Conservation (phyloP, 148 eudicot species). For the Limonium bicolor region DNA sequence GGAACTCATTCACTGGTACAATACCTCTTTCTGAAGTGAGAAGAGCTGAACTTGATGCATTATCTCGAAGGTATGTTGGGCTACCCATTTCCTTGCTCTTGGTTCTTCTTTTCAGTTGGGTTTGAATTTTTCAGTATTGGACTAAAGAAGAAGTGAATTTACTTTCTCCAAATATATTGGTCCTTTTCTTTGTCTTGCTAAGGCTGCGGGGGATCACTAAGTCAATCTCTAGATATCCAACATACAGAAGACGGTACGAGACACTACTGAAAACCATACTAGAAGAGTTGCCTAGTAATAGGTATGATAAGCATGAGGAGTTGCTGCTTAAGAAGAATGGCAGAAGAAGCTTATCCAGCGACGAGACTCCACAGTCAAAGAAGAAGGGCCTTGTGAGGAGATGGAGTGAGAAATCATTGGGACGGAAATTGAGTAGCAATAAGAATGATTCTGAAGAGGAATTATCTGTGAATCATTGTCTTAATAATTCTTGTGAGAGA, state of each 20-base stretch:
- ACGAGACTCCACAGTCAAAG: conserved; percentile 11
- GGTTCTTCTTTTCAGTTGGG: background rate
- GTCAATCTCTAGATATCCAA: conserved; percentile 82
- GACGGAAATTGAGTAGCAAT: conserved; percentile 16
- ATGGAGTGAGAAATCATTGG: conserved; percentile 47
- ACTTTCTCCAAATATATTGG: background rate
- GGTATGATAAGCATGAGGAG: too few relatives aligned
- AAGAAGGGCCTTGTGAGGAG: conserved; percentile 29
- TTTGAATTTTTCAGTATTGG: background rate
- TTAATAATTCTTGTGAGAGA: too few relatives aligned
- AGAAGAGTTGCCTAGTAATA: too few relatives aligned
- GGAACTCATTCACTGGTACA: conserved; percentile 16
- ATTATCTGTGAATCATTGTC: conserved; percentile 9
- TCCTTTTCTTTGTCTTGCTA: background rate
- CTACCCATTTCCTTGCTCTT: background rate
- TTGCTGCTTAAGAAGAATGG: conserved; percentile 41
- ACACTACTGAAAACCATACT: conserved; percentile 30
- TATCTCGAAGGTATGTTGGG: conserved; percentile 64
- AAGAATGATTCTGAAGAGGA: conserved; percentile 22
- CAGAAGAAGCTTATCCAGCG: conserved; percentile 6
- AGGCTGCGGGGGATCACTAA: conserved; percentile 84
- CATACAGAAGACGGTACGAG: conserved; percentile 74
- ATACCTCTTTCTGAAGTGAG: conserved; percentile 52
- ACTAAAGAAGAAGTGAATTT: too few relatives aligned
- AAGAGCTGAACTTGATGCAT: conserved; percentile 75